phyloP scores from a whole-genome alignment of 2,329 filamentous ascomycete genomes.

The Epichloe sibirici region DNA sequence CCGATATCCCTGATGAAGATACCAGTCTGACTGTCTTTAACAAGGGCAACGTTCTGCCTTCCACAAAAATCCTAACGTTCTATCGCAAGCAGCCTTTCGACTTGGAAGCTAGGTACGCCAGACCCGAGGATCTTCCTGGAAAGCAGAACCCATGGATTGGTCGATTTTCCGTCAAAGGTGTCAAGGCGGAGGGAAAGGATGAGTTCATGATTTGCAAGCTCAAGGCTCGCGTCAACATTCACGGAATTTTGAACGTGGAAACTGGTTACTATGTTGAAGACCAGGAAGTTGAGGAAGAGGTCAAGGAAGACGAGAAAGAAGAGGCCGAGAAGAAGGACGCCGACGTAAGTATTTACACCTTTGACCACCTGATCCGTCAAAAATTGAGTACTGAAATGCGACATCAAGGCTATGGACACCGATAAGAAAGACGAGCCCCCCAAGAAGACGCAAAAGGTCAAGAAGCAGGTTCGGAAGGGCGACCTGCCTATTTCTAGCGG shows the following conservation, averaged over 20 bases:
- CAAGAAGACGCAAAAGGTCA: slow-evolving; percentile 93
- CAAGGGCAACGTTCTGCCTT: slow-evolving; percentile 92
- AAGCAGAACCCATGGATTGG: slow-evolving; percentile 93
- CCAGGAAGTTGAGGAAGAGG: slow-evolving; percentile 87
- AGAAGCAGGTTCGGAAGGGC: slow-evolving; percentile 98
- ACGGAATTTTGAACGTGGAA: slow-evolving; percentile 93
- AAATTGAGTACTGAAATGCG: neutral
- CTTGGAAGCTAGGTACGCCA: slow-evolving; percentile 85
- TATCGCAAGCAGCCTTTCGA: slow-evolving; percentile 98
- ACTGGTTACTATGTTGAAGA: slow-evolving; percentile 97
- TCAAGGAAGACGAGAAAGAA: slow-evolving; percentile 65
- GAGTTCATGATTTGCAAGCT: slow-evolving; percentile 99
- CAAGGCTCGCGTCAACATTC: slow-evolving; percentile 91
- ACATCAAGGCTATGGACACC: slow-evolving; percentile 67
- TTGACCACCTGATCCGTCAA: neutral
- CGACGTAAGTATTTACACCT: slow-evolving; percentile 50
- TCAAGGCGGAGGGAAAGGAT: slow-evolving; percentile 84
- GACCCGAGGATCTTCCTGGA: slow-evolving; percentile 75
- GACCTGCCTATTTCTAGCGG: slow-evolving; percentile 79
- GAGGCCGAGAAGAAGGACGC: slow-evolving; percentile 56
- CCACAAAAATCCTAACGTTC: slow-evolving; percentile 98
- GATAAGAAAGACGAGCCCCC: slow-evolving; percentile 55
- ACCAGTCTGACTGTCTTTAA: slow-evolving; percentile 96
- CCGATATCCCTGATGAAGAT: slow-evolving; percentile 96
- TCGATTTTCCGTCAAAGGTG: slow-evolving; percentile 93